These are phyloP conservation scores for Quercus lobata DNA, from an alignment of 331 rosid genomes.

Conservation along the genomic window DNA sequence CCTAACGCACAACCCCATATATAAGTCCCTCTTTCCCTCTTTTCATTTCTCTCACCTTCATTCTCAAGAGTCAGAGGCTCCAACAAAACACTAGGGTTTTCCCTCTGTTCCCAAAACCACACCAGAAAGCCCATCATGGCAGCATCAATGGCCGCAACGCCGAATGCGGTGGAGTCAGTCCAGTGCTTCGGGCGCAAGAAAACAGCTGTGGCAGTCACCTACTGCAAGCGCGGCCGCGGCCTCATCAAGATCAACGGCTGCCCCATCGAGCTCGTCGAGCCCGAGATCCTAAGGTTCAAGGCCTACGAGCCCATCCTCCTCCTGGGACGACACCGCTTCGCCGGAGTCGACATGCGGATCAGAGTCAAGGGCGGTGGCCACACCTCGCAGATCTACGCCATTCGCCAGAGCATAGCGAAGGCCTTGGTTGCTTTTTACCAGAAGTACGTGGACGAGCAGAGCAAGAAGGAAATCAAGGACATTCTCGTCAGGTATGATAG, in stretches of 20 bases:
- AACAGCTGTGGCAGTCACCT: conserved; percentile 80
- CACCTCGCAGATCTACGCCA: conserved; percentile 85
- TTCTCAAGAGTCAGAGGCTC: background rate
- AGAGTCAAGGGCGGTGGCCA: conserved; percentile 89
- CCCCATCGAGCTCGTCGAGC: conserved; percentile 77
- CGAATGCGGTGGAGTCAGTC: conserved; percentile 44
- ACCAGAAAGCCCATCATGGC: no score
- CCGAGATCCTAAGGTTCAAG: conserved; percentile 87
- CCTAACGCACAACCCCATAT: background rate
- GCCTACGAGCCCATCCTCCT: conserved; percentile 82
- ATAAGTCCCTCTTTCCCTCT: background rate
- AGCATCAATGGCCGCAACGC: conserved; percentile 30
- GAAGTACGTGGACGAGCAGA: conserved; percentile 84
- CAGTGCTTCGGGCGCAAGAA: conserved; percentile 89
- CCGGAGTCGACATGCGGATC: conserved; percentile 77
- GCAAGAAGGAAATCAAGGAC: conserved; percentile 89
- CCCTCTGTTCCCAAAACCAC: no score
- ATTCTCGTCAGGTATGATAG: conserved; percentile 73
- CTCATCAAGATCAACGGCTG: conserved; percentile 85
- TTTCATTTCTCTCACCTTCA: background rate
- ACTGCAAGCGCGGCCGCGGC: conserved; percentile 85
- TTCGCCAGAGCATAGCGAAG: conserved; percentile 82
- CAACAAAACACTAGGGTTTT: background rate
- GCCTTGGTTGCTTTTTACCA: conserved; percentile 79
- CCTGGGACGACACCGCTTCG: conserved; percentile 63